Base-by-base conservation (phyloP, 441 rosid genomes). In the Flueggea neowawraea region DNA sequence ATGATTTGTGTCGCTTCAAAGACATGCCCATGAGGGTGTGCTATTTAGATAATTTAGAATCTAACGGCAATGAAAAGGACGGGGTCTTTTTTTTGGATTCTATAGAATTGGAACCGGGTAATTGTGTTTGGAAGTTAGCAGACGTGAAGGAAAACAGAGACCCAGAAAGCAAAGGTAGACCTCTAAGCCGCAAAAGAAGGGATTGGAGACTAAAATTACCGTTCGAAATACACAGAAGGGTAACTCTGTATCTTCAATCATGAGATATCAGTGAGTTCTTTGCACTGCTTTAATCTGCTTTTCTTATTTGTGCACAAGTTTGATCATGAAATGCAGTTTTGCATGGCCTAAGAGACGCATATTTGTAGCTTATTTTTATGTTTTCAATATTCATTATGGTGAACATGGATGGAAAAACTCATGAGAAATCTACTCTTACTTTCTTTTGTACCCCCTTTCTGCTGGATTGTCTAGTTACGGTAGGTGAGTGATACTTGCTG, bases 111-210 rank as follows among this genome's bases (percentile, higher is more conserved):
- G 89, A 83, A 66, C 62, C 84, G n/a, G 88, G 73, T 57, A 75
- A 50, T 32, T 94, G 99, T 64, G 61, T 83, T 14, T 94, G 97
- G 97, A 91, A 83, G 72, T 69, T 94, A 78, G 96, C 95, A 32
- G 83, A 87, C 66, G 96, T 87, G 63, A 86, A 65, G 83, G 97
- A 87, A 65, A 89, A 91, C 75, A 75, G 94, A 75, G 91, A 89
- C 64, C 94, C 87, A 11, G 72, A 71, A 63, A 76, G 84, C 80
- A 94, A 82, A 79, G 97, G 96, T 52, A 82, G 87, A 70, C 96
- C 85, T n/a, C 60, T 90, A 54, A 88, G 80, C 76, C 84, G 90
- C n/a, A 93, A 88, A 79, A 85, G 74, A 73, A 88, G 71, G 72
- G 97, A 88, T 60, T 82, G 90, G 84, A 83, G 98, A 69, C 62